phyloP scores from a whole-genome alignment of 2,329 filamentous ascomycete genomes.

The Diaporthe batatas region DNA sequence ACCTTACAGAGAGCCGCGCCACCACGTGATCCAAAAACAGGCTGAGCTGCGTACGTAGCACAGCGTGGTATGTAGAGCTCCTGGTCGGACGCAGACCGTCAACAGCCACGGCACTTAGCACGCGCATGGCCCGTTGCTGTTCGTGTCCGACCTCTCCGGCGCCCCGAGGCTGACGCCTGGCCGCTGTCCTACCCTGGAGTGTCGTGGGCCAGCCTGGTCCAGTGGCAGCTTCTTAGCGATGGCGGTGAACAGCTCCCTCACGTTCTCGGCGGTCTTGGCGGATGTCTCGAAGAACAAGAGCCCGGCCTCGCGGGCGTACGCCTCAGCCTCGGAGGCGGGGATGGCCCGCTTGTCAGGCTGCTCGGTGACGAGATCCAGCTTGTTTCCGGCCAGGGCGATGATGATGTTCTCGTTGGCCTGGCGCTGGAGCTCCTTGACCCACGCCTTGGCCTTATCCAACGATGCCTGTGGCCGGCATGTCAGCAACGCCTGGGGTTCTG shows the following conservation, averaged over 20 bases:
- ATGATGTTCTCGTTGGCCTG: constrained; percentile 99
- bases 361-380: constrained; percentile 94
- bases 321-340: constrained; percentile 88
- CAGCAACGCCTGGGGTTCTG: constrained; percentile 39
- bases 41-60: neutral
- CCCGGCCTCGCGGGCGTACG: constrained; percentile 92
- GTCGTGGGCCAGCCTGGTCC: constrained; percentile 94
- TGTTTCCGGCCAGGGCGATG: constrained; percentile 97
- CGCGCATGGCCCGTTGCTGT: constrained; percentile 67
- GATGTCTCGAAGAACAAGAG: constrained; percentile 99
- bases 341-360: constrained; percentile 97
- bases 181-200: constrained; percentile 76
- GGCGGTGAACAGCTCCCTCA: constrained; percentile 93
- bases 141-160: constrained; percentile 70
- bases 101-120: constrained; percentile 57
- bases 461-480: constrained; percentile 75
- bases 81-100: neutral
- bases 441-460: constrained; percentile 98
- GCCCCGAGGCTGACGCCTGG: constrained; percentile 68
- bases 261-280: constrained; percentile 97
- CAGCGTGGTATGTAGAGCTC: constrained; percentile 12
- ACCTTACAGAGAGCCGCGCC: neutral
- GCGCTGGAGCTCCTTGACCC: constrained; percentile 98
- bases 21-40: neutral
- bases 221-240: constrained; percentile 98